Percentiles rank a stretch among this genome's conserved stretches.
These are phyloP conservation scores for Colletotrichum australisinense DNA, from an alignment of 2,329 filamentous ascomycete species.

Conservation along the genomic window DNA sequence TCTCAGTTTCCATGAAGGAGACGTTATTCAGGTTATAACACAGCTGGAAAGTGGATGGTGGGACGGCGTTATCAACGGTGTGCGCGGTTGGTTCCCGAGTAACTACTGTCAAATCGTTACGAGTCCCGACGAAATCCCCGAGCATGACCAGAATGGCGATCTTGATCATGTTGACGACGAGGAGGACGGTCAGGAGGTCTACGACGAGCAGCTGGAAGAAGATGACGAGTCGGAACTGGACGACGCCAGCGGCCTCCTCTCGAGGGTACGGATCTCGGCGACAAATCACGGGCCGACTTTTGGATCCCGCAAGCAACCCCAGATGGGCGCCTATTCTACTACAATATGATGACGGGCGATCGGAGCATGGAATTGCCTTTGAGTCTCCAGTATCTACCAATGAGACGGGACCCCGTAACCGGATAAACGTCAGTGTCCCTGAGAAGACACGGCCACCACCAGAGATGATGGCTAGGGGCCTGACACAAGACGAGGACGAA, in stretches of 20 bases:
- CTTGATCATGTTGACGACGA: slow-evolving; percentile 71
- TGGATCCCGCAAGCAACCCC: slow-evolving; percentile 98
- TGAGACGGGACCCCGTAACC: slow-evolving; percentile 88
- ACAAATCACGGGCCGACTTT: slow-evolving; percentile 90
- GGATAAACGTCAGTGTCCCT: slow-evolving; percentile 88
- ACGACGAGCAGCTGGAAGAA: slow-evolving; percentile 75
- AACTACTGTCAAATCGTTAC: slow-evolving; percentile 95
- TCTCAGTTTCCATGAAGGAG: slow-evolving; percentile 95
- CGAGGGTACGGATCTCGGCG: slow-evolving; percentile 70
- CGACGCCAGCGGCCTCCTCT: slow-evolving; percentile 74
- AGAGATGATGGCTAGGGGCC: slow-evolving; percentile 89
- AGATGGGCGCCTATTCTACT: slow-evolving; percentile 94
- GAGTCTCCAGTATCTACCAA: slow-evolving; percentile 82
- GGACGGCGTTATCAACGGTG: slow-evolving; percentile 97
- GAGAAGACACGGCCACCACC: slow-evolving; percentile 90
- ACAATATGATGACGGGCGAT: slow-evolving; percentile 96
- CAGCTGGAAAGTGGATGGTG: slow-evolving; percentile 97
- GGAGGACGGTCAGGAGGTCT: slow-evolving; percentile 71
- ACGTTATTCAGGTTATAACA: slow-evolving; percentile 98
- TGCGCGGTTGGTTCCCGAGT: slow-evolving; percentile 98
- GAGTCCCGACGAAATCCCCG: slow-evolving; percentile 77
- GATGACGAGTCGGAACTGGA: slow-evolving; percentile 70
- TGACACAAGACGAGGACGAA: slow-evolving; percentile 87
- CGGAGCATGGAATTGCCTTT: slow-evolving; percentile 95
- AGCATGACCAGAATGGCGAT: slow-evolving; percentile 66